Base-by-base conservation (phyloP, 2,329 filamentous ascomycete genomes). In the Leptographium galeiforme region DNA sequence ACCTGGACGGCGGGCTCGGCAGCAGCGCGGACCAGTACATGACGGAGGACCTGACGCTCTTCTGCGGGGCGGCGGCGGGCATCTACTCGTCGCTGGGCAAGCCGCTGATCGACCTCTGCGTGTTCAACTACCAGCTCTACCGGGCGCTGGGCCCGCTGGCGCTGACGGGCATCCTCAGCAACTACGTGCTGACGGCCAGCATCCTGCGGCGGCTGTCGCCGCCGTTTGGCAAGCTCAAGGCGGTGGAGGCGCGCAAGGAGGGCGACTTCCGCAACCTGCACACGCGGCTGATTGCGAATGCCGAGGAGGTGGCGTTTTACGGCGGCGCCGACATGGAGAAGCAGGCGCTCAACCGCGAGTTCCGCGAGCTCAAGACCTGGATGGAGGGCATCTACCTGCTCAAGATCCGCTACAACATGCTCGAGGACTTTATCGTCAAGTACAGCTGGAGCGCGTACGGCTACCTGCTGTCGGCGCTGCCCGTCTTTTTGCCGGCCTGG, bases 361-460 rank as follows among this genome's bases (percentile, higher is more conserved):
- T 96, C 73, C 88, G 85, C 66, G 93, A 91, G 48, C 75, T 98
- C 33, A 93, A 93, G 68, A 84, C 81, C 58, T 96, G 90, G 87
- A 97, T 98, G 91, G 93, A 98, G 66, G 85, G 88, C 46, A 96
- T 98, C 59, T 98, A 98, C 70, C 90, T 89, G 67, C 82, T 97
- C 59, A 96, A 96, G 69, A 95, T 98, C 59, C 84, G 89, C 16
- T 98, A 98, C 72, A 98, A 97, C 66, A 98, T 98, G 73, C 81
- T 98, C 0, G 93, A 98, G 66, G 93, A 98, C 66, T 95, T 98
- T 63, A 89, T 98, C 49, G 73, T 98, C 56, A 98, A 98, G 67
- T 98, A 98, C 66, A 93, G 89, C 59, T 98, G 93, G 93, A 97
- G 90, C 58, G 93, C 93, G 0, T 95, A 96, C 64, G 93, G 93